phyloP scores from a whole-genome alignment of 305 asterid genomes.

The Fraxinus baroniana region DNA sequence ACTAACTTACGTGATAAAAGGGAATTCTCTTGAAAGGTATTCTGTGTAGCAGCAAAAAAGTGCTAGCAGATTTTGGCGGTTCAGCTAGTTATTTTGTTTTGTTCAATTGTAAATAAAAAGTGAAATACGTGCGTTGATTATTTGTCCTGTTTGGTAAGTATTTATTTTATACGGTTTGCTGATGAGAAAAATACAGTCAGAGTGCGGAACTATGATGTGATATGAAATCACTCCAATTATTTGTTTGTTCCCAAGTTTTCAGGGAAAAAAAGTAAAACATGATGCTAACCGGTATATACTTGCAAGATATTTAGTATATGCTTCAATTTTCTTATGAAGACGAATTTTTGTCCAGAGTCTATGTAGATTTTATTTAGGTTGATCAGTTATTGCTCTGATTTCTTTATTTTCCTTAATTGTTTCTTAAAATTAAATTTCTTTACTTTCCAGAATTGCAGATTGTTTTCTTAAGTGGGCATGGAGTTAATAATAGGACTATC shows the following conservation, averaged over 20 bases:
- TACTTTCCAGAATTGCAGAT: neutral
- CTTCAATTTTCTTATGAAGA: neutral
- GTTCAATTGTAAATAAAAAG: neutral
- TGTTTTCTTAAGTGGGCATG: neutral
- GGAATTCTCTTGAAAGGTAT: conserved; percentile 22
- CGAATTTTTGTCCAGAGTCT: neutral
- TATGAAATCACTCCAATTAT: neutral
- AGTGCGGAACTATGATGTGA: neutral
- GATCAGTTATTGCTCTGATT: neutral
- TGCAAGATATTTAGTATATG: neutral
- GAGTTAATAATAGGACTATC: neutral
- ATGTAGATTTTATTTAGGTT: neutral
- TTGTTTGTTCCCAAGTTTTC: neutral
- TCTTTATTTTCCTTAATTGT: neutral
- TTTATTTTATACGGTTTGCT: neutral
- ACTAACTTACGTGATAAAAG: neutral
- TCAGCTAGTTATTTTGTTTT: neutral
- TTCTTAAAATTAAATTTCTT: neutral
- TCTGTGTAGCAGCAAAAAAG: neutral
- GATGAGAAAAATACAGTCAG: neutral
- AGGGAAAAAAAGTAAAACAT: neutral
- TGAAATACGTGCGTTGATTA: neutral
- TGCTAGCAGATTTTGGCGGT: neutral
- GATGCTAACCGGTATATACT: neutral
- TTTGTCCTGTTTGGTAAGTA: neutral